phyloP scores from a whole-genome alignment of 208 protist genomes.

The Trypanosomatidae sp. region DNA sequence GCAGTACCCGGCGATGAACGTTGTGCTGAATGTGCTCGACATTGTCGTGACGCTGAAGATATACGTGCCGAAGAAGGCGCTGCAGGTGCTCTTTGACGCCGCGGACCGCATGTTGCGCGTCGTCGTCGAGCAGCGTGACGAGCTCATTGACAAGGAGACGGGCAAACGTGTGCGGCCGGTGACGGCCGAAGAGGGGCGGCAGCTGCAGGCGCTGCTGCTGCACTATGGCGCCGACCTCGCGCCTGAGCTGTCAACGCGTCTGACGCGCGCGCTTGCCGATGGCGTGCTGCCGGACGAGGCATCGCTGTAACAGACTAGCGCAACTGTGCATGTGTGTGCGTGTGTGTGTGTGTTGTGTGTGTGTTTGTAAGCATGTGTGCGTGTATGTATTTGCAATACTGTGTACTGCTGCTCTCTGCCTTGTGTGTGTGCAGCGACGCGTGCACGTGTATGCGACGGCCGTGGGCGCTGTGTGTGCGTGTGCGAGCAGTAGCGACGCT shows the following conservation, averaged over 20 bases:
- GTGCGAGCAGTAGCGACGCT: no score
- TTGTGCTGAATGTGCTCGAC: constrained; percentile 58
- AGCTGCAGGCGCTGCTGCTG: constrained; percentile 65
- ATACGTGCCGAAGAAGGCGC: constrained; percentile 76
- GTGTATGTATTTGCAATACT: no score
- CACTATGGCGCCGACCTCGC: constrained; percentile 73
- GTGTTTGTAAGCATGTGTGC: no score
- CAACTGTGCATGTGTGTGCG: not conserved
- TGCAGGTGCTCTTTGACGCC: constrained; percentile 56
- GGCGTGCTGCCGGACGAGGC: constrained; percentile 74
- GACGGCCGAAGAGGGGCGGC: constrained; percentile 73
- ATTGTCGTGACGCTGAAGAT: constrained; percentile 76
- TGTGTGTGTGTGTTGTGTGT: no score
- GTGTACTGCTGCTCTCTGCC: no score
- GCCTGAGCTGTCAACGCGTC: constrained; percentile 30
- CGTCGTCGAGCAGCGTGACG: constrained; percentile 47
- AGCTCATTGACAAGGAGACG: constrained; percentile 58
- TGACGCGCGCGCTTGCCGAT: constrained; percentile 64
- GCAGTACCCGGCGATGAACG: constrained; percentile 35
- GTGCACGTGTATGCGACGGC: no score
- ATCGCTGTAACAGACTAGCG: constrained; percentile 19
- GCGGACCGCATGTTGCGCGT: constrained; percentile 60
- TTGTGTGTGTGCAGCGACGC: no score
- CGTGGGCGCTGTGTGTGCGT: no score
- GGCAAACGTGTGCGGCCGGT: constrained; percentile 51